These are phyloP conservation scores for Lichtheimia ramosa DNA, from an alignment of 371 early-diverging fungal species.

Conservation along the genomic window DNA sequence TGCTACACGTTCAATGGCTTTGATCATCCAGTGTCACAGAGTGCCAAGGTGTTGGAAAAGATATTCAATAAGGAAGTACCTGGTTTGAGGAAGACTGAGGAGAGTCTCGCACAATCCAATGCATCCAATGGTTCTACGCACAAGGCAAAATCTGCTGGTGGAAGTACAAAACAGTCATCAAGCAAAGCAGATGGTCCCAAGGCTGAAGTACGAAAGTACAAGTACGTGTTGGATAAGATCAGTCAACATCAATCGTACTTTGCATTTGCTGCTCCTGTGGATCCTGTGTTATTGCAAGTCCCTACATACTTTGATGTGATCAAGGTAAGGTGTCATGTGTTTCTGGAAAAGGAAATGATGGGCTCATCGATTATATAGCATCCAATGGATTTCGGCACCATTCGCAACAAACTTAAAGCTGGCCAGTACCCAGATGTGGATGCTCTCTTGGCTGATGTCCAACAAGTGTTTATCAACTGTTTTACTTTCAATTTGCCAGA, in stretches of 20 bases:
- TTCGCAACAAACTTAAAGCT: slow-evolving; percentile 23
- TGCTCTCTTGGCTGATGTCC: slow-evolving; percentile 25
- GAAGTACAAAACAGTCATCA: not conserved
- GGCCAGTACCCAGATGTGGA: slow-evolving; percentile 19
- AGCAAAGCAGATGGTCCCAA: slow-evolving; percentile 7
- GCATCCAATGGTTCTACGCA: slow-evolving; percentile 1
- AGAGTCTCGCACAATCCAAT: slow-evolving; percentile 12
- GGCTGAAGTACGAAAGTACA: slow-evolving; percentile 32
- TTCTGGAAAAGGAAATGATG: slow-evolving; percentile 58
- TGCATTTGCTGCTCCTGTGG: slow-evolving; percentile 30
- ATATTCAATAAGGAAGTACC: slow-evolving; percentile 52
- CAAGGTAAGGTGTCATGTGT: slow-evolving; percentile 36
- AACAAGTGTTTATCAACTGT: slow-evolving; percentile 75
- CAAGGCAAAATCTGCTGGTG: slow-evolving; percentile 1
- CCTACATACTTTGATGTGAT: slow-evolving; percentile 67
- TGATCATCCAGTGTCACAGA: slow-evolving; percentile 64
- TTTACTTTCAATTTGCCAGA: slow-evolving; percentile 80
- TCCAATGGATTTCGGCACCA: slow-evolving; percentile 43
- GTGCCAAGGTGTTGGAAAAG: slow-evolving; percentile 57
- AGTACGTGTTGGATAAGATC: slow-evolving; percentile 30
- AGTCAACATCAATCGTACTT: slow-evolving; percentile 17
- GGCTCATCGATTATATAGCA: slow-evolving; percentile 49
- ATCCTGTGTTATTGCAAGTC: slow-evolving; percentile 19
- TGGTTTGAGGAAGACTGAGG: slow-evolving; percentile 25
- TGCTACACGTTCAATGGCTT: slow-evolving; percentile 89